These are phyloP conservation scores for Aspergillaceae sp. DNA, from an alignment of 2,329 filamentous ascomycete genomes.

Conservation along the genomic window DNA sequence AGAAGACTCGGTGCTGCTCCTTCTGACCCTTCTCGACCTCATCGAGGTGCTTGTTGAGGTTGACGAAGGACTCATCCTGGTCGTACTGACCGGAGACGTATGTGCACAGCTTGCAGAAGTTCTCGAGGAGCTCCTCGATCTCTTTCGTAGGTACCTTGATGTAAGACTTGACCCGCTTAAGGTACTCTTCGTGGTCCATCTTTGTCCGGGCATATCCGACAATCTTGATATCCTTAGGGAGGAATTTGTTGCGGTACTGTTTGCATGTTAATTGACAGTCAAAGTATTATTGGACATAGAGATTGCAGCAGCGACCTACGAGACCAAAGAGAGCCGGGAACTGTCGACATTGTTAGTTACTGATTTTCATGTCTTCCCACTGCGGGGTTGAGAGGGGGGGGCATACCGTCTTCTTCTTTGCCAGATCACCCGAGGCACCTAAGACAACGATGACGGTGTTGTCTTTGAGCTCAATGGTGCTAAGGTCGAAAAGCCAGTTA, in stretches of 20 bases:
- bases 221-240: constrained; percentile 90
- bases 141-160: constrained; percentile 99
- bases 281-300: background rate
- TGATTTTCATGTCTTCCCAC: constrained; percentile 12
- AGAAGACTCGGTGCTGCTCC: constrained; percentile 89
- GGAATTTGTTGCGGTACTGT: constrained; percentile 97
- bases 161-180: constrained; percentile 90
- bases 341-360: constrained; percentile 37
- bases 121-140: constrained; percentile 85
- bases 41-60: constrained; percentile 75
- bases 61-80: constrained; percentile 85
- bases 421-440: constrained; percentile 91
- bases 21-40: constrained; percentile 72
- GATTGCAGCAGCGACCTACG: constrained; percentile 50
- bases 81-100: constrained; percentile 98
- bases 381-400: background rate
- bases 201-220: constrained; percentile 98
- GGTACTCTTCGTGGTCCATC: constrained; percentile 96
- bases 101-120: constrained; percentile 79
- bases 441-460: constrained; percentile 96
- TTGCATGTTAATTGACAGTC: background rate
- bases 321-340: constrained; percentile 96
- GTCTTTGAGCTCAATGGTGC: constrained; percentile 91
- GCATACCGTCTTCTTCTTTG: constrained; percentile 98
- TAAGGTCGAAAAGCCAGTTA: constrained; percentile 42